Conservation (phyloP, 441 rosid genomes). For the Adansonia gregorii region DNA sequence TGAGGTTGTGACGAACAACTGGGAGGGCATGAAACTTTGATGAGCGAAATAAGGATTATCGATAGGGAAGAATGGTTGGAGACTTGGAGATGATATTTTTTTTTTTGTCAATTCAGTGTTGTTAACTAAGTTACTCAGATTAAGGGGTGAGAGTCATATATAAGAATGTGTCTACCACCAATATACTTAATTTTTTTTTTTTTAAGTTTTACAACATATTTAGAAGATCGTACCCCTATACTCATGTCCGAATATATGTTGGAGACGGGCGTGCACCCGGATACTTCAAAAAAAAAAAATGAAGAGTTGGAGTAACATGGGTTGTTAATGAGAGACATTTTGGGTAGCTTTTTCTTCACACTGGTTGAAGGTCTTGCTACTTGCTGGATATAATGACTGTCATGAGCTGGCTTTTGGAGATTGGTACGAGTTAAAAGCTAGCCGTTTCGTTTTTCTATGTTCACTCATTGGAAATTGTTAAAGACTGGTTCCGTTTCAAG, state of each 20-base stretch:
- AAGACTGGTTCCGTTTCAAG: not conserved
- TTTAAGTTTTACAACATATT: too few relatives aligned
- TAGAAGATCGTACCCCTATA: too few relatives aligned
- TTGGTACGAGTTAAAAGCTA: not conserved
- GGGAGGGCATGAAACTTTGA: not conserved
- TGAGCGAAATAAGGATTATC: not conserved
- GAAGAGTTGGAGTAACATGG: too few relatives aligned
- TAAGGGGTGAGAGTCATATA: too few relatives aligned
- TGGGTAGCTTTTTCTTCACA: not conserved
- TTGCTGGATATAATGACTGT: not conserved
- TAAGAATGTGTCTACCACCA: too few relatives aligned
- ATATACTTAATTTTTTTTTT: too few relatives aligned
- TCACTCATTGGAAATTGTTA: not conserved
- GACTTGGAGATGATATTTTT: too few relatives aligned
- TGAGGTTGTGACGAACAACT: not conserved
- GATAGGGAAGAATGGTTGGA: not conserved
- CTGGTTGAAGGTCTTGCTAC: too few relatives aligned
- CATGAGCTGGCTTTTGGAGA: not conserved
- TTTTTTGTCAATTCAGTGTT: not conserved
- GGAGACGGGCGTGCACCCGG: too few relatives aligned
- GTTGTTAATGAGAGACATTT: not conserved
- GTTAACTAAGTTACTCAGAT: not conserved
- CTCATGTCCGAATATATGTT: too few relatives aligned
- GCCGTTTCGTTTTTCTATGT: not conserved
- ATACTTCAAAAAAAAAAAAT: too few relatives aligned